A percentile compares a stretch with the other conserved stretches of the same genome.
These are phyloP conservation scores for Entomortierella chlamydospora DNA, from an alignment of 192 early-diverging fungal species.

Conservation along the genomic window DNA sequence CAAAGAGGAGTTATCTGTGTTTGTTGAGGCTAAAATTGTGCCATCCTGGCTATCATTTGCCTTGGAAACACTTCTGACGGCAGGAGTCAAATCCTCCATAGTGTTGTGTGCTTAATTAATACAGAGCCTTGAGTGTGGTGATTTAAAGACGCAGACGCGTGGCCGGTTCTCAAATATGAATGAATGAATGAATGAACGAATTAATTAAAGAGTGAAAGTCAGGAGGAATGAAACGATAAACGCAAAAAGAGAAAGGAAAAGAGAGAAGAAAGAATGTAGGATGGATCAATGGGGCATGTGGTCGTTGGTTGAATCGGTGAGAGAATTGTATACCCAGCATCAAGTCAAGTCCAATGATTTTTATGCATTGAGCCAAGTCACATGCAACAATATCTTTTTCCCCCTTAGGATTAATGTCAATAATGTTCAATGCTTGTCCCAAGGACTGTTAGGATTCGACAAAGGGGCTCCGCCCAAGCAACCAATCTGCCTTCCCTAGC, in stretches of 20 bases:
- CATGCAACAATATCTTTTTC: not conserved
- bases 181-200: too few relatives aligned
- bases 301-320: too few relatives aligned
- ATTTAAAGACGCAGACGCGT: too few relatives aligned
- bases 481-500: constrained; percentile 3
- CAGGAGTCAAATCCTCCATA: constrained; percentile 3
- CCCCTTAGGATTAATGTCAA: constrained; percentile 10
- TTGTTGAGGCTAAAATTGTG: not conserved
- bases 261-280: too few relatives aligned
- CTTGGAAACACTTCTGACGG: not conserved
- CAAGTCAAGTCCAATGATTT: too few relatives aligned
- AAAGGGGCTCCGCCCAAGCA: not conserved
- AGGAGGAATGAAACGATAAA: too few relatives aligned
- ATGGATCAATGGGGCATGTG: too few relatives aligned
- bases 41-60: not conserved
- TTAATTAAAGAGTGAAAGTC: too few relatives aligned
- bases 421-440: constrained; percentile 20
- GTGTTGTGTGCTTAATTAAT: not conserved
- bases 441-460: constrained; percentile 23
- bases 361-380: not conserved
- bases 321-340: too few relatives aligned
- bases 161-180: too few relatives aligned
- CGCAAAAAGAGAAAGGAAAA: too few relatives aligned
- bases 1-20: not conserved
- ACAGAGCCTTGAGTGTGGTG: too few relatives aligned